Percentiles rank a stretch among this genome's conserved stretches.
Conservation (phyloP, 805 yeast genomes). For the Yueomyces sp. region DNA sequence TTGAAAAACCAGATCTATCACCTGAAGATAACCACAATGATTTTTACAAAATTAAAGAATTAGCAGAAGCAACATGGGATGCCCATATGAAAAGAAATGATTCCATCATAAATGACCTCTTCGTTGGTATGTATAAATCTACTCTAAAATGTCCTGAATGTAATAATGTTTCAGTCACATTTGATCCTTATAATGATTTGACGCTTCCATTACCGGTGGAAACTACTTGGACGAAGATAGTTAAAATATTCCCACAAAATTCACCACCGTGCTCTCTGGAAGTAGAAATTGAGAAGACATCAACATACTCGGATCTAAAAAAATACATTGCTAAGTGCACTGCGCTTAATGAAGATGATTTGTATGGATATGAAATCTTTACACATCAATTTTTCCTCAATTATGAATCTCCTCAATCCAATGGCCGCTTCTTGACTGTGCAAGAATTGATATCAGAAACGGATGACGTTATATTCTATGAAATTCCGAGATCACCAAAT, state of each 20-base stretch:
- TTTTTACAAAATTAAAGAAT: conserved; percentile 34
- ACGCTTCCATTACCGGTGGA: conserved; percentile 80
- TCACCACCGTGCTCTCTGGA: conserved; percentile 42
- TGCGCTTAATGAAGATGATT: conserved; percentile 21
- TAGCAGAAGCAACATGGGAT: conserved; percentile 72
- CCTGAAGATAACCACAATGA: conserved; percentile 47
- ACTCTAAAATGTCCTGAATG: conserved; percentile 84
- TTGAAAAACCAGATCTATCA: conserved; percentile 72
- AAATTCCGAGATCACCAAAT: conserved; percentile 28
- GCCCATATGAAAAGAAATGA: conserved; percentile 71
- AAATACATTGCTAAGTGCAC: conserved; percentile 41
- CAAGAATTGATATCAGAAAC: conserved; percentile 48
- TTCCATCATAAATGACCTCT: conserved; percentile 71
- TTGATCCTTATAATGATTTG: conserved; percentile 86
- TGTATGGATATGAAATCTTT: conserved; percentile 51
- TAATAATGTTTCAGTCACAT: conserved; percentile 65
- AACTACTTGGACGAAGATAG: conserved; percentile 54
- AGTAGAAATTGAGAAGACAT: conserved; percentile 56
- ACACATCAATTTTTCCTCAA: conserved; percentile 55
- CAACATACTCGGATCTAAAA: conserved; percentile 52
- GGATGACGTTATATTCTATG: conserved; percentile 61
- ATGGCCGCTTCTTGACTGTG: conserved; percentile 42
- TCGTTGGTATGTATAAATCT: conserved; percentile 84
- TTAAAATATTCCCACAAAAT: conserved; percentile 48
- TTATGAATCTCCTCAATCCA: conserved; percentile 48